phyloP scores from a whole-genome alignment of 2,329 filamentous ascomycete species.

The Cryoendolithus antarcticus region DNA sequence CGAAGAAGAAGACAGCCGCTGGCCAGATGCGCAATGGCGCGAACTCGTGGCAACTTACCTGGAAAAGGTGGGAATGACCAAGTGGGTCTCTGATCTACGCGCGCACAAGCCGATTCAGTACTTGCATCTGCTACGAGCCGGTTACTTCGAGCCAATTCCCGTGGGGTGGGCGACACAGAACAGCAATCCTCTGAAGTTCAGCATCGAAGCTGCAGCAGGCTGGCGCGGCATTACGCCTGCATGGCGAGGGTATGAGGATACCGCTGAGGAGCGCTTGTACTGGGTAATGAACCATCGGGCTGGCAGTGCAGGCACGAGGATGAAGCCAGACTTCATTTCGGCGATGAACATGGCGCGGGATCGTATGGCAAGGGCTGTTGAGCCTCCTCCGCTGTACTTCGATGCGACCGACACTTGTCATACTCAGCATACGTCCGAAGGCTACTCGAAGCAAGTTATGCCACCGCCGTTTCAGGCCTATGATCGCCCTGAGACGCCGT shows the following conservation, averaged over 20 bases:
- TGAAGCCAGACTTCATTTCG: constrained; percentile 35
- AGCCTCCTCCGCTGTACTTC: constrained; percentile 33
- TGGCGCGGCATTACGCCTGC: constrained; percentile 35
- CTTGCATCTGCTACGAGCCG: constrained; percentile 33
- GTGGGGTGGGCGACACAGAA: constrained; percentile 31
- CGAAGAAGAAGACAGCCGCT: constrained; percentile 31
- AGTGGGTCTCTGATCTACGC: constrained; percentile 29
- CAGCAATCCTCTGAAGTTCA: constrained; percentile 35
- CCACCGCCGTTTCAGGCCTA: constrained; percentile 26
- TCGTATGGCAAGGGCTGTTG: constrained; percentile 33
- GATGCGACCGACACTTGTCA: constrained; percentile 32
- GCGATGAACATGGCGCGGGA: constrained; percentile 32
- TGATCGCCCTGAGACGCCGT: constrained; percentile 26
- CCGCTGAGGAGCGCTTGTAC: constrained; percentile 38
- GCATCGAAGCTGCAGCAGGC: constrained; percentile 30
- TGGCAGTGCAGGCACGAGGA: constrained; percentile 22
- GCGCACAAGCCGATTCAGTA: constrained; percentile 15
- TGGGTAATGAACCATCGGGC: constrained; percentile 37
- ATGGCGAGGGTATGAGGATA: constrained; percentile 36
- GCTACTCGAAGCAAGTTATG: constrained; percentile 37
- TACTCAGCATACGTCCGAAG: constrained; percentile 27
- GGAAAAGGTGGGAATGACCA: constrained; percentile 30
- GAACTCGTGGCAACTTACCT: constrained; percentile 30
- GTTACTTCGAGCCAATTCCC: constrained; percentile 40
- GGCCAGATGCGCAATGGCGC: constrained; percentile 30